phyloP scores from a whole-genome alignment of 2,329 filamentous ascomycete genomes.

The Rutstroemia sp. region DNA sequence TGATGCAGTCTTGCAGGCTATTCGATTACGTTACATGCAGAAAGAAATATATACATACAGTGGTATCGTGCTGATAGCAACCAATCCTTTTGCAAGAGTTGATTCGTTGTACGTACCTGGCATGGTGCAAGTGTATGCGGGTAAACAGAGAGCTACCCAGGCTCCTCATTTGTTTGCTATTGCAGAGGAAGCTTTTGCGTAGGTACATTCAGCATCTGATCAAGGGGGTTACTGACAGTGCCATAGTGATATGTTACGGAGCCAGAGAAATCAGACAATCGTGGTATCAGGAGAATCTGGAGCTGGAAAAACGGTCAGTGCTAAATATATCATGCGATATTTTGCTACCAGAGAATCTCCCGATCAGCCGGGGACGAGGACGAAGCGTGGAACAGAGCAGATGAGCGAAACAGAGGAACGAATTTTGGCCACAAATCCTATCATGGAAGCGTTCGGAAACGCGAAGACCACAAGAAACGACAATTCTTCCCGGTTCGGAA shows the following conservation, averaged over 20 bases:
- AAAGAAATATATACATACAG: conserved; percentile 99
- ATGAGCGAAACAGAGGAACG: conserved; percentile 99
- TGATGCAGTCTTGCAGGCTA: conserved; percentile 80
- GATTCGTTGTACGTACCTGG: conserved; percentile 97
- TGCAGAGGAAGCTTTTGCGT: conserved; percentile 97
- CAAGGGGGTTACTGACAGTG: conserved; percentile 32
- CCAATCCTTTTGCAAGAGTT: conserved; percentile 94
- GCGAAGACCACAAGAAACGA: conserved; percentile 99
- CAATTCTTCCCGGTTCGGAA: conserved; percentile 97
- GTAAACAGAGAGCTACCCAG: conserved; percentile 92
- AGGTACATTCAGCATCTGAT: conserved; percentile 32
- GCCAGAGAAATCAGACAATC: conserved; percentile 93
- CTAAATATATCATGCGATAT: conserved; percentile 99
- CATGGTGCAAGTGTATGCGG: conserved; percentile 99
- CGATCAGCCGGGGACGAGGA: conserved; percentile 71
- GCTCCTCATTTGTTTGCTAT: conserved; percentile 98
- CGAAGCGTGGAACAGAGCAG: conserved; percentile 65
- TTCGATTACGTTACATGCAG: conserved; percentile 91
- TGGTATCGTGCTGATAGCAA: conserved; percentile 96
- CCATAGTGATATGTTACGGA: conserved; percentile 86
- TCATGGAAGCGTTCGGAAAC: conserved; percentile 99
- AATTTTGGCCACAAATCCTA: conserved; percentile 95
- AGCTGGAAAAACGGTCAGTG: conserved; percentile 97
- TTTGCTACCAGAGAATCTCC: conserved; percentile 96
- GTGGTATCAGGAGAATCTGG: conserved; percentile 99